These are phyloP conservation scores for Ganoderma lingzhi DNA, from an alignment of 1,284 basidiomycete species.

Conservation along the genomic window DNA sequence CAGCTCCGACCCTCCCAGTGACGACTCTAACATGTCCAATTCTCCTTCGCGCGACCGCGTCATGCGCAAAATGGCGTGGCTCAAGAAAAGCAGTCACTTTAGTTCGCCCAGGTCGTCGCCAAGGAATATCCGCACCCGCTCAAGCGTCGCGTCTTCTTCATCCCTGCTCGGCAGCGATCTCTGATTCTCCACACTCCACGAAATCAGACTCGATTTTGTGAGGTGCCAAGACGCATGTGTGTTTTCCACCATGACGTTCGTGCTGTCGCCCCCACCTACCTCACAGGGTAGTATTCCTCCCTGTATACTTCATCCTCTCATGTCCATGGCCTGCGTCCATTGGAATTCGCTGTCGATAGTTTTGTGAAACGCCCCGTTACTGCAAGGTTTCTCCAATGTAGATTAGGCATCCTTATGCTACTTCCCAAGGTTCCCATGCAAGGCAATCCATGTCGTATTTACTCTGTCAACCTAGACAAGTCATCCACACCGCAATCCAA, in stretches of 20 bases:
- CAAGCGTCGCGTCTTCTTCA: constrained; percentile 25
- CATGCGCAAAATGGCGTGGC: constrained; percentile 33
- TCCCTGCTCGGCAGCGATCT: constrained; percentile 28
- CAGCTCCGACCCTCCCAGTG: constrained; percentile 46
- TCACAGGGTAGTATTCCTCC: neutral
- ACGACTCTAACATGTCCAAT: constrained; percentile 49
- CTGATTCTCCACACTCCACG: constrained; percentile 15
- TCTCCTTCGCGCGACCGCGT: constrained; percentile 53
- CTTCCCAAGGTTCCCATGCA: neutral
- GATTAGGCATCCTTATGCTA: constrained; percentile 9
- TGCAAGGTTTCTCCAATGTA: constrained; percentile 11
- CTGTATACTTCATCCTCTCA: neutral
- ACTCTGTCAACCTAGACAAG: neutral
- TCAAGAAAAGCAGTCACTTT: constrained; percentile 16
- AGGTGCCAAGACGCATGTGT: neutral
- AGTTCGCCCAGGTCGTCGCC: constrained; percentile 19
- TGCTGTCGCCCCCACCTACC: neutral
- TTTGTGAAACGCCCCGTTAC: neutral
- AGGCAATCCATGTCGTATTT: neutral
- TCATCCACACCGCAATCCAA: neutral
- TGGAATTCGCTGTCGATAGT: constrained; percentile 14
- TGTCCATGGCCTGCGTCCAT: neutral
- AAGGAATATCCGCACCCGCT: constrained; percentile 23
- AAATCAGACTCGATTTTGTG: neutral
- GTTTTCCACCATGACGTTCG: neutral